Conservation (phyloP, 106 monocot genomes). For the Amphibolis antarctica region DNA sequence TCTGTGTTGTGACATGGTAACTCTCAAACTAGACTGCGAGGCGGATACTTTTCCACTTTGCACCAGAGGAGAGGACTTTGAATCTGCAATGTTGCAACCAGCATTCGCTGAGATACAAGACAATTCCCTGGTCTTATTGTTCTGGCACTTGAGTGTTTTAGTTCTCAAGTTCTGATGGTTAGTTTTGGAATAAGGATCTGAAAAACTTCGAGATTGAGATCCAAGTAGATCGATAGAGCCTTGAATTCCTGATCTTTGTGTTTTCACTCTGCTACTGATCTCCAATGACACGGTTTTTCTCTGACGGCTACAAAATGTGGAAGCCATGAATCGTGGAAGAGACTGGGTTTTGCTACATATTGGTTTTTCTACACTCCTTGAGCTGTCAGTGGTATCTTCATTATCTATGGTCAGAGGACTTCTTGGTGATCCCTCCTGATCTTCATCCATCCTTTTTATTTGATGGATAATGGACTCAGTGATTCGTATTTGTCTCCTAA, state of each 20-base stretch:
- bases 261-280: slow-evolving; percentile 14
- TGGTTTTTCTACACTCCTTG: slow-evolving; percentile 17
- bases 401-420: slow-evolving; percentile 38
- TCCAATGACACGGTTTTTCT: slow-evolving; percentile 28
- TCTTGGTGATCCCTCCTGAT: slow-evolving; percentile 54
- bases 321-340: slow-evolving; percentile 63
- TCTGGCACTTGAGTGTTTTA: slow-evolving; percentile 9
- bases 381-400: slow-evolving; percentile 18
- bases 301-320: slow-evolving; percentile 55
- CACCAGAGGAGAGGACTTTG: slow-evolving; percentile 11
- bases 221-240: slow-evolving; percentile 18
- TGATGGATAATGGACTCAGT: slow-evolving; percentile 13
- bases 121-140: slow-evolving; percentile 8
- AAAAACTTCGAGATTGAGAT: slow-evolving; percentile 37
- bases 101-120: slow-evolving; percentile 1
- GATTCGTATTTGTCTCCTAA: slow-evolving; percentile 33
- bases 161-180: slow-evolving; percentile 11
- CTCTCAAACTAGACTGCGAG: slow-evolving; percentile 29
- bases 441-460: slow-evolving; percentile 26
- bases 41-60: slow-evolving; percentile 14
- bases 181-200: slow-evolving; percentile 13
- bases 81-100: slow-evolving; percentile 26
- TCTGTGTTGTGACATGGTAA: slow-evolving; percentile 23
- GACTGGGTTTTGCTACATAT: slow-evolving; percentile 1
- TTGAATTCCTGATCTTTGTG: slow-evolving; percentile 16